Conservation (phyloP, 768 basidiomycete genomes). For the Mrakia hoshinonis region DNA sequence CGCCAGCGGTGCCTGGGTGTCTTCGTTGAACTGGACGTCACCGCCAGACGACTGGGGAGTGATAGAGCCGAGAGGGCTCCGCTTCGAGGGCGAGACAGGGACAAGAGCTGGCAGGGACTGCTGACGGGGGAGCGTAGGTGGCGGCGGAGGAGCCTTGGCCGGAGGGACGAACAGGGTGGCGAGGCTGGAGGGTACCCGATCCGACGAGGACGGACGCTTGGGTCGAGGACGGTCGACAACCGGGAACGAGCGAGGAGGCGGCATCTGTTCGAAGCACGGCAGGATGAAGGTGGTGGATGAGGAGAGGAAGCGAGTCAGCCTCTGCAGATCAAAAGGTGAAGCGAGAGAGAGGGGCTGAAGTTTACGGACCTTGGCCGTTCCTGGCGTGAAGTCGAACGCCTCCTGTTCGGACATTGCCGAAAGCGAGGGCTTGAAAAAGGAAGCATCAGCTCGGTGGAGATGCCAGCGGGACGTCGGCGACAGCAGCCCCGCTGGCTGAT, state of each 20-base stretch:
- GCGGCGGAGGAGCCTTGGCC: not conserved
- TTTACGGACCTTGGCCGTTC: too few relatives aligned
- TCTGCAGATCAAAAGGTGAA: too few relatives aligned
- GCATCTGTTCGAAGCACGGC: not conserved
- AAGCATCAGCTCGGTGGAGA: too few relatives aligned
- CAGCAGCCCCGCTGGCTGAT: too few relatives aligned
- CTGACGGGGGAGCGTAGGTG: not conserved
- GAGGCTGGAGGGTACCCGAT: not conserved
- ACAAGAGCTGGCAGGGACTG: not conserved
- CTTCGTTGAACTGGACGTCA: not conserved
- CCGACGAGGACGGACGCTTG: not conserved
- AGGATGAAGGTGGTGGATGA: not conserved
- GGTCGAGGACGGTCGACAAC: not conserved
- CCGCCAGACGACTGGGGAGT: not conserved
- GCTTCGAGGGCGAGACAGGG: not conserved
- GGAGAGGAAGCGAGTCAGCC: too few relatives aligned
- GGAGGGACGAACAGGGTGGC: not conserved
- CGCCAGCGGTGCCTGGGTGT: not conserved
- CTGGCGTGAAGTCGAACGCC: too few relatives aligned
- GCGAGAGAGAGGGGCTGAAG: too few relatives aligned
- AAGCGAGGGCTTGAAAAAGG: too few relatives aligned
- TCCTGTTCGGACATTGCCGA: too few relatives aligned
- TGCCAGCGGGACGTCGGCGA: too few relatives aligned
- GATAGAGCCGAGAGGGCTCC: not conserved
- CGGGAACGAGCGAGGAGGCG: not conserved